Evolutionary conservation across 192 early-diverging fungal species (phyloP).

Genomic region (Coemansia sp.): DNA sequence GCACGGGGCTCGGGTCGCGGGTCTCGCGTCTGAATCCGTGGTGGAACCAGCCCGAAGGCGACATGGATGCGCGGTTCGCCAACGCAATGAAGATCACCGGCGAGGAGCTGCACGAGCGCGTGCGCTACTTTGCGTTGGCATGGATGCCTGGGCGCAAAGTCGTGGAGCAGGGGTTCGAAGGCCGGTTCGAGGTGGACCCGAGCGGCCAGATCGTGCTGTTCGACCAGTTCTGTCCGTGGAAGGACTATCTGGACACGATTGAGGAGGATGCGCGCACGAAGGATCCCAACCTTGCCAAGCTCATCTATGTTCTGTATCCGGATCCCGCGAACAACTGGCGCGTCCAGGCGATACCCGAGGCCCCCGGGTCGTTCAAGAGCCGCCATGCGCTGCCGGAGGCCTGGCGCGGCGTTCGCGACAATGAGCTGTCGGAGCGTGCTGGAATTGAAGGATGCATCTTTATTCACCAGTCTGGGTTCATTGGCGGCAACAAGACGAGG

Average conservation of each 20-base stretch:
- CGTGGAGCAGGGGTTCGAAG: constrained; percentile 71
- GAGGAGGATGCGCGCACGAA: constrained; percentile 61
- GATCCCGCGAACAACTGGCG: constrained; percentile 72
- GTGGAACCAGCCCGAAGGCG: constrained; percentile 86
- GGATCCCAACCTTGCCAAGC: constrained; percentile 48
- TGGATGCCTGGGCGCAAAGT: constrained; percentile 90
- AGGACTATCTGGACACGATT: constrained; percentile 79
- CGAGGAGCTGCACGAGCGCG: constrained; percentile 66
- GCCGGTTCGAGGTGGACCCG: constrained; percentile 60
- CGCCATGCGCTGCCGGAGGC: constrained; percentile 78
- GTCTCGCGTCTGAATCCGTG: constrained; percentile 88
- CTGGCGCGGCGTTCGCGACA: constrained; percentile 82
- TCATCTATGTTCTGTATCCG: constrained; percentile 77
- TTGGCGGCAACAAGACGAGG: constrained; percentile 79
- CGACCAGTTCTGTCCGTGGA: constrained; percentile 89
- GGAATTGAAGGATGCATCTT: constrained; percentile 82
- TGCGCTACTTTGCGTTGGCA: constrained; percentile 68
- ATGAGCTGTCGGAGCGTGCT: constrained; percentile 72
- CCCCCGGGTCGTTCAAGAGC: constrained; percentile 62
- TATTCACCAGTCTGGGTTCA: constrained; percentile 85
- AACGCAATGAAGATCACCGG: constrained; percentile 78
- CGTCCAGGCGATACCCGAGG: constrained; percentile 69
- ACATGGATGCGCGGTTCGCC: constrained; percentile 69
- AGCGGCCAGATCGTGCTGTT: constrained; percentile 82
- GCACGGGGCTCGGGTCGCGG: constrained; percentile 76